Evolutionary conservation across 2,329 filamentous ascomycete genomes (phyloP).

Genomic region (Colletotrichum limetticola): DNA sequence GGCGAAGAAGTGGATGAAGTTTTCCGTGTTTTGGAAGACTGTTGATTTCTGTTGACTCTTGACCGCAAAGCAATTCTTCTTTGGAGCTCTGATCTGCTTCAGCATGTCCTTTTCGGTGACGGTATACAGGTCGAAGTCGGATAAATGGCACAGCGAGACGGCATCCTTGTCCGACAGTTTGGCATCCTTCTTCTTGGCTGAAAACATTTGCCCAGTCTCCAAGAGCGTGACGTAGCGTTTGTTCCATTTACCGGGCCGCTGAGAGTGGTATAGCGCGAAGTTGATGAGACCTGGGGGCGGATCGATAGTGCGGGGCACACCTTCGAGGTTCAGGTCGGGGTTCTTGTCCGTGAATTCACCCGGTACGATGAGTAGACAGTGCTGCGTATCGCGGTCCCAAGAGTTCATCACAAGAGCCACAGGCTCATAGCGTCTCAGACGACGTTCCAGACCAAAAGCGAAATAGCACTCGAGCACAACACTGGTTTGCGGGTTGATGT

Average conservation of each 20-base stretch:
- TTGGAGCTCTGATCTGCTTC: slow-evolving; percentile 83
- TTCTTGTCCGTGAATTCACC: slow-evolving; percentile 65
- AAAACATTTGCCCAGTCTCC: slow-evolving; percentile 76
- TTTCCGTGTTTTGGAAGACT: slow-evolving; percentile 83
- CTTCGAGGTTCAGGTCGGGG: slow-evolving; percentile 71
- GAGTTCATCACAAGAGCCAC: slow-evolving; percentile 91
- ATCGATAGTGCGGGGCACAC: slow-evolving; percentile 67
- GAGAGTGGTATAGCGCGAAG: slow-evolving; percentile 82
- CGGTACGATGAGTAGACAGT: slow-evolving; percentile 75
- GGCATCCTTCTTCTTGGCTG: slow-evolving; percentile 76
- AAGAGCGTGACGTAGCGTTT: slow-evolving; percentile 84
- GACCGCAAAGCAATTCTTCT: slow-evolving; percentile 85
- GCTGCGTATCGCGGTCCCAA: slow-evolving; percentile 86
- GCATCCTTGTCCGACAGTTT: slow-evolving; percentile 72
- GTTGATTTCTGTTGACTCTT: slow-evolving; percentile 92
- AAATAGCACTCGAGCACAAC: slow-evolving; percentile 83
- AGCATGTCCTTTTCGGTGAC: slow-evolving; percentile 75
- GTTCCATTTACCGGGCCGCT: slow-evolving; percentile 86
- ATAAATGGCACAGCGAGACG: slow-evolving; percentile 81
- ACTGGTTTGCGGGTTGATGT: slow-evolving; percentile 72
- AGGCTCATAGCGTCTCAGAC: slow-evolving; percentile 85
- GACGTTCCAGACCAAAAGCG: slow-evolving; percentile 81
- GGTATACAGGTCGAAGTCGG: slow-evolving; percentile 91
- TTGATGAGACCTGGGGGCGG: slow-evolving; percentile 71
- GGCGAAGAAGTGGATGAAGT: slow-evolving; percentile 93